phyloP scores from a whole-genome alignment of 2,329 filamentous ascomycete genomes.

The Aspergillus bombycis region DNA sequence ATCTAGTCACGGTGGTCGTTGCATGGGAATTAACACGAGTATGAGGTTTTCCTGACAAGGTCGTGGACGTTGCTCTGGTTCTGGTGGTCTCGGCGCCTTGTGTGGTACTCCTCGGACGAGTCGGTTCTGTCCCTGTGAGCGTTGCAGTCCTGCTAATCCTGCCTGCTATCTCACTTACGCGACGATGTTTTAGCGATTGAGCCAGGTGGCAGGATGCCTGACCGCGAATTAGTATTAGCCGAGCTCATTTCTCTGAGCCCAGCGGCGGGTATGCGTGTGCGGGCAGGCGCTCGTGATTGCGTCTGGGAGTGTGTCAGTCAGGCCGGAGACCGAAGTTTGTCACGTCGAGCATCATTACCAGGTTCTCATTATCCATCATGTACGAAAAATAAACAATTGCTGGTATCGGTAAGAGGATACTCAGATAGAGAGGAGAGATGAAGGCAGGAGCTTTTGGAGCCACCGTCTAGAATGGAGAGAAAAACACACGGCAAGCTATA shows the following conservation, averaged over 20 bases:
- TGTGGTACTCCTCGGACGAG: slow-evolving; percentile 51
- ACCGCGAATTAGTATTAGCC: slow-evolving; percentile 57
- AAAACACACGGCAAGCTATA: slow-evolving; percentile 4
- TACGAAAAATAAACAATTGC: slow-evolving; percentile 11
- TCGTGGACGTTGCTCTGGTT: slow-evolving; percentile 26
- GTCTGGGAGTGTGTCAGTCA: slow-evolving; percentile 24
- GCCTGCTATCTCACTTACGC: slow-evolving; percentile 26
- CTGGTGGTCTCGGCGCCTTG: slow-evolving; percentile 50
- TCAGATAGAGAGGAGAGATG: slow-evolving; percentile 2
- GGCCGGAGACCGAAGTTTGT: too few species aligned
- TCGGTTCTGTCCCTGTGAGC: slow-evolving; percentile 47
- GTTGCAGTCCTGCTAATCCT: slow-evolving; percentile 20
- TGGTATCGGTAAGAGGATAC: background rate
- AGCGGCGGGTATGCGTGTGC: slow-evolving; percentile 35
- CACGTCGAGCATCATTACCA: slow-evolving; percentile 25
- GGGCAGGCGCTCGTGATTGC: slow-evolving; percentile 30
- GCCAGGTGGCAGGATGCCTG: slow-evolving; percentile 48
- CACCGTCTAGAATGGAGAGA: background rate
- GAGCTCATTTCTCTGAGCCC: slow-evolving; percentile 55
- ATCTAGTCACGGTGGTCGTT: slow-evolving; percentile 42
- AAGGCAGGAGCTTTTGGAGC: slow-evolving; percentile 3
- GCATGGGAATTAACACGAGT: slow-evolving; percentile 39
- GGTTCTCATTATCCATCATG: slow-evolving; percentile 39
- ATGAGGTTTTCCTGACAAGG: slow-evolving; percentile 41
- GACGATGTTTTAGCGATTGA: slow-evolving; percentile 48